Conservation (phyloP, 2,329 filamentous ascomycete species). For the Pseudogymnoascus sp. region DNA sequence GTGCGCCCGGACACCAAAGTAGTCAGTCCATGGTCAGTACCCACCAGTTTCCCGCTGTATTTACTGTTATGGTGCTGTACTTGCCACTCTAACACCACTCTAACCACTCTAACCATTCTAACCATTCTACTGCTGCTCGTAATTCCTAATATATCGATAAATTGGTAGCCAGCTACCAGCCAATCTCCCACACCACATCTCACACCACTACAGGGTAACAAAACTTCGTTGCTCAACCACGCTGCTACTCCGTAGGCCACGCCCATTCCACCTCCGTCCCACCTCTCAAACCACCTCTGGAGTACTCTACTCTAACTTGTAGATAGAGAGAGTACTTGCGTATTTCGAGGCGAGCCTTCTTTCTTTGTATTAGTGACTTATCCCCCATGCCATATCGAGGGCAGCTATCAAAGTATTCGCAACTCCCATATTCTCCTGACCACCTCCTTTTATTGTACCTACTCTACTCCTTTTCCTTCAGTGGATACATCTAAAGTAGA, state of each 20-base stretch:
- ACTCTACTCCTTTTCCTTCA: neutral
- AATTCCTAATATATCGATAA: neutral
- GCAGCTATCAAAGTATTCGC: neutral
- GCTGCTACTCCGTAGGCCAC: neutral
- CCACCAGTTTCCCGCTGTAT: neutral
- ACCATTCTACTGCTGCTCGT: neutral
- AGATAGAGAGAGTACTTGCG: too few species aligned
- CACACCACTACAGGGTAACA: neutral
- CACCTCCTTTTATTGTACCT: neutral
- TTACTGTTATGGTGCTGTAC: neutral
- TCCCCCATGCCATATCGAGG: neutral
- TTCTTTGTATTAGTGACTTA: neutral
- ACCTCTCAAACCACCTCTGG: neutral
- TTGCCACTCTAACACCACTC: neutral
- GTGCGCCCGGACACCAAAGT: neutral
- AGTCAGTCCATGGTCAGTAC: neutral
- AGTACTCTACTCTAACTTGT: too few species aligned
- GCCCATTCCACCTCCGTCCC: neutral
- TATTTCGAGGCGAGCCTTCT: neutral
- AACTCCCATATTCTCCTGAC: neutral
- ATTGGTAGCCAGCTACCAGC: neutral
- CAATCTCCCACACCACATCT: slow-evolving; percentile 3
- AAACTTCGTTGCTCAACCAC: neutral
- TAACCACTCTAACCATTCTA: too few species aligned
- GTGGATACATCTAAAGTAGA: neutral